Percentiles rank a stretch among this genome's conserved stretches.
Conservation (phyloP, 2,329 filamentous ascomycete species). For the Lachnellula occidentalis region DNA sequence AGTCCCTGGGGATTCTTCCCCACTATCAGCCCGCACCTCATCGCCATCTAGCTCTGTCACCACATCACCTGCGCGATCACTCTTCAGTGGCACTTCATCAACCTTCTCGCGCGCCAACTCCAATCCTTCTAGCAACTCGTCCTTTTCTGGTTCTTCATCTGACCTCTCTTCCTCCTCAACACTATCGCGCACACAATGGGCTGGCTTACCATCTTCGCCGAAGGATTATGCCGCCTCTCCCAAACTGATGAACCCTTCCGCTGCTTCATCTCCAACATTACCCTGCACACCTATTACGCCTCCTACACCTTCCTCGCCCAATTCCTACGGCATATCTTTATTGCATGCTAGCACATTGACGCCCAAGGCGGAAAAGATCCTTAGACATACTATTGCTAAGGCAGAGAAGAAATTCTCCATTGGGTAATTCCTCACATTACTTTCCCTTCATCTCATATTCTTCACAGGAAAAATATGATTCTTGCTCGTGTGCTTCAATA, state of each 20-base stretch:
- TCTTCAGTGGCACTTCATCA: slow-evolving; percentile 12
- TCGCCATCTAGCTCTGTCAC: slow-evolving; percentile 8
- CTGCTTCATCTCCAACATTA: slow-evolving; percentile 6
- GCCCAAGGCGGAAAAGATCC: slow-evolving; percentile 39
- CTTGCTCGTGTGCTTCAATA: too few species aligned
- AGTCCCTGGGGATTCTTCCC: slow-evolving; percentile 35
- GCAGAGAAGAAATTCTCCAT: slow-evolving; percentile 46
- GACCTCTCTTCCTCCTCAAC: slow-evolving; percentile 10
- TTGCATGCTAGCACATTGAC: slow-evolving; percentile 40
- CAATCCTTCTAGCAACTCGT: slow-evolving; percentile 4
- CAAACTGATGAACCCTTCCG: not conserved
- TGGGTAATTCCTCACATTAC: slow-evolving; percentile 23
- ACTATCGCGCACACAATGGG: slow-evolving; percentile 22
- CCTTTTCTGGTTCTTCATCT: slow-evolving; percentile 11
- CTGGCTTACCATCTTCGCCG: slow-evolving; percentile 22
- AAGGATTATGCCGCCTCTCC: slow-evolving; percentile 12
- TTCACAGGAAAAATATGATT: too few species aligned
- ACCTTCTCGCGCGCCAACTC: slow-evolving; percentile 1
- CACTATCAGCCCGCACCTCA: slow-evolving; percentile 4
- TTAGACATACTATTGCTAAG: slow-evolving; percentile 43
- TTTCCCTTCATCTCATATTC: too few species aligned
- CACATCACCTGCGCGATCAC: slow-evolving; percentile 15
- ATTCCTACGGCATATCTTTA: slow-evolving; percentile 42
- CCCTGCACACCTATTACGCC: slow-evolving; percentile 1
- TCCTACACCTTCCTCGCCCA: slow-evolving; percentile 5